These are phyloP conservation scores for Corchorus olitorius DNA, from an alignment of 345 rosid genomes.

Conservation along the genomic window DNA sequence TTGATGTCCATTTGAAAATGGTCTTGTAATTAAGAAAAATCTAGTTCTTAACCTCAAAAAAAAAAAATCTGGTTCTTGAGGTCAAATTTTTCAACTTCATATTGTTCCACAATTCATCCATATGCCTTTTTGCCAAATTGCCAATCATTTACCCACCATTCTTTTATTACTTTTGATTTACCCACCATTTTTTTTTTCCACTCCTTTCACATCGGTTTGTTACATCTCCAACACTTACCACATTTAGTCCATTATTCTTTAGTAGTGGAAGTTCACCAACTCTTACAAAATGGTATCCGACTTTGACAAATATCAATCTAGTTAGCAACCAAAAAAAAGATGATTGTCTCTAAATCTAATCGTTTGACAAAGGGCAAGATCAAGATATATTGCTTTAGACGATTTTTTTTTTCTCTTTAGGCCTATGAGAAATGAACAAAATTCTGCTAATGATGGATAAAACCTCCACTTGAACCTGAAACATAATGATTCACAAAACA, in stretches of 20 bases:
- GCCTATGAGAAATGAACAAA: too few relatives aligned
- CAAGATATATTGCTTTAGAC: neutral
- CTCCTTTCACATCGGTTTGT: neutral
- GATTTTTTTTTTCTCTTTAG: neutral
- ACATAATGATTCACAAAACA: too few relatives aligned
- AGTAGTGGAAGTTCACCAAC: conserved; percentile 28
- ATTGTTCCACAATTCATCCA: neutral
- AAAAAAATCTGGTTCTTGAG: neutral
- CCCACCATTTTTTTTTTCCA: conserved; percentile 2
- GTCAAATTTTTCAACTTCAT: conserved; percentile 14
- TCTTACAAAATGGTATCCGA: neutral
- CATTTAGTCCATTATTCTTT: neutral
- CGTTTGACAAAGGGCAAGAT: neutral
- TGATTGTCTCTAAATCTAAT: neutral
- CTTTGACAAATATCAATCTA: neutral
- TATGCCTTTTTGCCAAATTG: neutral
- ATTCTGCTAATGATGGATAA: too few relatives aligned
- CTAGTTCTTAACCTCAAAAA: neutral
- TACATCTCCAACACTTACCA: neutral
- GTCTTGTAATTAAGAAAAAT: neutral
- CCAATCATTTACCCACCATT: conserved; percentile 7
- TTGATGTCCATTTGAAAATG: neutral
- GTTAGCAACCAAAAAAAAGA: neutral
- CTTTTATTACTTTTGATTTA: neutral
- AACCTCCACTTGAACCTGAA: too few relatives aligned